Base-by-base conservation (phyloP, 2,329 filamentous ascomycete species). In the Pseudocercospora crystallina region DNA sequence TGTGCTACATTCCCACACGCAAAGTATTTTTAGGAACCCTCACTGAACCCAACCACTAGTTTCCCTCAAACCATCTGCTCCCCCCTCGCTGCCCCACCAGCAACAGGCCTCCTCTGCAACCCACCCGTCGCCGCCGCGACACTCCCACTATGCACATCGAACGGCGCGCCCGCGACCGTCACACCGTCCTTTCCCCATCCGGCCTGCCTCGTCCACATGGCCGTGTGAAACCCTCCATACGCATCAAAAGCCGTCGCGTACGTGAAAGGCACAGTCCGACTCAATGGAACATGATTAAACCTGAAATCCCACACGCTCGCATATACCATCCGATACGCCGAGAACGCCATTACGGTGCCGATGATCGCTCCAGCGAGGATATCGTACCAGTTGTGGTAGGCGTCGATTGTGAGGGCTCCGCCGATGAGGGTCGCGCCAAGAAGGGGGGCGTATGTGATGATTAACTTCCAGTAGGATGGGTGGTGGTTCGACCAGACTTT, bases 351-450 rank as follows among this genome's bases (percentile, higher is more conserved):
- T 52, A 81, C 64, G 2, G 79, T 83, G 2, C 85, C 86, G 39
- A 89, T 86, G 35, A 80, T 64, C 0, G 78, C 84, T 5, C 85
- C 86, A 0, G 82, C 83, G 0, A 87, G 51, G n/a, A 87, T 73
- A 49, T 89, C 86, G 54, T 89, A 89, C 83, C 84, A 87, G 69
- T 89, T 84, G 70, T 90, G 86, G 65, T 77, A 87, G 65, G 87
- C 81, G 57, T 89, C 72, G 49, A 89, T 87, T 0, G 84, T 87
- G 8, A 89, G 71, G 0, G 84, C 80, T 5, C 85, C 85, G 1
- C 80, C 85, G 37, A 90, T 87, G 2, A 90, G 72, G 2, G 76
- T 76, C 0, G 86, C 86, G 2, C 82, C 84, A 0, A 90, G 79
- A 2, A 90, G 70, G 0, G 87, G 86, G 0, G 81, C 77, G 61